Evolutionary conservation across 495 filamentous ascomycete species (phyloP).

Genomic region (Xylaria curta): DNA sequence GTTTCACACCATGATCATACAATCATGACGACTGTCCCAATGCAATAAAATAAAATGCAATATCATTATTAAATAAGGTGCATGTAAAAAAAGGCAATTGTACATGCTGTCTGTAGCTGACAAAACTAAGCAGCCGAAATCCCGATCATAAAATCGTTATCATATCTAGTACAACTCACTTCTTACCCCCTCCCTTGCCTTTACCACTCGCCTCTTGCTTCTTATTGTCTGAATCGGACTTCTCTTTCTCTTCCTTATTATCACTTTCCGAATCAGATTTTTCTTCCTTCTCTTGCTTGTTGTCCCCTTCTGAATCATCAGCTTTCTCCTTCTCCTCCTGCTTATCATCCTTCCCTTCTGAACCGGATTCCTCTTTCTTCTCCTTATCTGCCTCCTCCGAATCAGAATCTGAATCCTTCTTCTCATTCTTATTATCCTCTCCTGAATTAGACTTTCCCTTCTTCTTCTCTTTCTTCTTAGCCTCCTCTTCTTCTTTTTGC

Average conservation of each 20-base stretch:
- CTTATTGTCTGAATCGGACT: slow-evolving; percentile 16
- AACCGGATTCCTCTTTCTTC: not conserved
- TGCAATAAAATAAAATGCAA: not conserved
- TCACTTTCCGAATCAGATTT: slow-evolving; percentile 6
- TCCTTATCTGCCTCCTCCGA: slow-evolving; percentile 36
- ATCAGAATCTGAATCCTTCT: slow-evolving; percentile 16
- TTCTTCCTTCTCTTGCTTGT: slow-evolving; percentile 23
- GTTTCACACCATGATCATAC: not conserved
- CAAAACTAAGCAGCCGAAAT: no score
- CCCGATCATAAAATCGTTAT: slow-evolving; percentile 2
- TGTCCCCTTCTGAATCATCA: slow-evolving; percentile 12
- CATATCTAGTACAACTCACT: slow-evolving; percentile 2
- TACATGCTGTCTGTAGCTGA: not conserved
- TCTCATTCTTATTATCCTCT: slow-evolving; percentile 10
- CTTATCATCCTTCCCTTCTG: not conserved
- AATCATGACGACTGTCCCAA: not conserved
- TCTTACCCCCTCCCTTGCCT: not conserved
- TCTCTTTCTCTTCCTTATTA: slow-evolving; percentile 3
- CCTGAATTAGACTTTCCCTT: slow-evolving; percentile 1
- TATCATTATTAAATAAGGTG: not conserved
- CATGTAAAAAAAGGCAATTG: not conserved
- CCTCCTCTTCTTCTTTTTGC: slow-evolving; percentile 38
- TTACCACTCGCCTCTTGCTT: slow-evolving; percentile 6
- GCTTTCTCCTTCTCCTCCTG: not conserved
- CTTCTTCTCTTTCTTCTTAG: slow-evolving; percentile 35